Base-by-base conservation (phyloP, 768 basidiomycete species). In the Pisolithus albus region DNA sequence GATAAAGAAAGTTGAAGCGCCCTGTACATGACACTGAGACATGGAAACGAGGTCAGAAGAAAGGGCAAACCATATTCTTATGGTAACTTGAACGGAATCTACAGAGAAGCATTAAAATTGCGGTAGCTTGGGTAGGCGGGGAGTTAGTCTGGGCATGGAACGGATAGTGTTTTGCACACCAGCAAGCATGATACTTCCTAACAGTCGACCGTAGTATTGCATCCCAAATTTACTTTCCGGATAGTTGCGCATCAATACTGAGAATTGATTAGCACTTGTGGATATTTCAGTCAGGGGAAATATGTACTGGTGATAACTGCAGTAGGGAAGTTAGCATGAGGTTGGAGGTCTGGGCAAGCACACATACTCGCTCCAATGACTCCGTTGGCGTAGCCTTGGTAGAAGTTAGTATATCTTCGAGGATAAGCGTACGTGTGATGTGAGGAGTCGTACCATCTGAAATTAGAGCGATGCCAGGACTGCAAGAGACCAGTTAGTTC, bases 391-490 rank as follows among this genome's bases (percentile, higher is more conserved):
- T 90, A 92, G 24, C 88, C 87, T 89, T 50, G 2, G 13, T 11
- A 23, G 15, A 50, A 21, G 48, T 40, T 34, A 46, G 43, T 40
- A 19, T 45, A 52, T 43, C 23, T 28, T 11, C 6, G 58, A 36
- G 56, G 46, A 30, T 26, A 30, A 50, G 26, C 26, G 26, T n/a
- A 19, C 54, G 50, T 36, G 19, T 7, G 32, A 19, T 55, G 50
- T 36, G 19, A 9, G 32, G 1, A 10, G 5, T 34, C 32, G 23
- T 68, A 86, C 88, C 89, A 66, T 92, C 90, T 24, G 88, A 90
- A 71, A 92, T 90, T 41, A 92, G 72, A 38, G 89, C 89, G 3
- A 88, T 92, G 61, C 89, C 90, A 64, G 88, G 90, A 13, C 88
- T 89, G 56, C 3, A 1, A 11, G 30, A 11, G 8, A 10, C 30